Conservation (phyloP, 192 early-diverging fungal species). For the Linnemannia elongata region DNA sequence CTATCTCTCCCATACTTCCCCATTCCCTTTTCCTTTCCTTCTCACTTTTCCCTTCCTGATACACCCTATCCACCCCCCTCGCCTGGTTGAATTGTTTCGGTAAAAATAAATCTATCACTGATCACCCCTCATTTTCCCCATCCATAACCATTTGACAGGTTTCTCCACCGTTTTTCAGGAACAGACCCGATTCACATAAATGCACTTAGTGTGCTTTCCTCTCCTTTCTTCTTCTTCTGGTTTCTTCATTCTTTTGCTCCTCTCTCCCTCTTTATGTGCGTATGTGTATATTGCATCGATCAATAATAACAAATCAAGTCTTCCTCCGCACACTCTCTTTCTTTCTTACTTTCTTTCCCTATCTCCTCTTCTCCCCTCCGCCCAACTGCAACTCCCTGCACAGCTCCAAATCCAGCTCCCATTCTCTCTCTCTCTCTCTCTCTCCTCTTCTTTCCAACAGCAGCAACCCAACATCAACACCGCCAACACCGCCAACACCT, state of each 20-base stretch:
- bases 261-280: neutral
- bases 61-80: neutral
- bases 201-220: no score
- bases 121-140: neutral
- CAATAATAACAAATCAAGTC: no score
- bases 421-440: neutral
- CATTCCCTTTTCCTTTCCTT: neutral
- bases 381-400: neutral
- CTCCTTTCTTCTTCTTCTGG: neutral
- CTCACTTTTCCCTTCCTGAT: neutral
- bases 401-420: conserved; percentile 1
- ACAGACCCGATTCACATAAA: neutral
- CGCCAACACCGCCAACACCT: neutral
- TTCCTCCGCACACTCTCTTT: neutral
- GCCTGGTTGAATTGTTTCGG: neutral
- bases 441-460: neutral
- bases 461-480: neutral
- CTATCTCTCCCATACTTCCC: neutral
- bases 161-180: conserved; percentile 14
- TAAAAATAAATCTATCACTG: neutral
- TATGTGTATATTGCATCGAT: no score
- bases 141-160: neutral
- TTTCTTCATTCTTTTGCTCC: neutral
- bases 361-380: no score
- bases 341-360: neutral